Conservation (phyloP, 139 green algal genomes). For the Nannochloris sp. region DNA sequence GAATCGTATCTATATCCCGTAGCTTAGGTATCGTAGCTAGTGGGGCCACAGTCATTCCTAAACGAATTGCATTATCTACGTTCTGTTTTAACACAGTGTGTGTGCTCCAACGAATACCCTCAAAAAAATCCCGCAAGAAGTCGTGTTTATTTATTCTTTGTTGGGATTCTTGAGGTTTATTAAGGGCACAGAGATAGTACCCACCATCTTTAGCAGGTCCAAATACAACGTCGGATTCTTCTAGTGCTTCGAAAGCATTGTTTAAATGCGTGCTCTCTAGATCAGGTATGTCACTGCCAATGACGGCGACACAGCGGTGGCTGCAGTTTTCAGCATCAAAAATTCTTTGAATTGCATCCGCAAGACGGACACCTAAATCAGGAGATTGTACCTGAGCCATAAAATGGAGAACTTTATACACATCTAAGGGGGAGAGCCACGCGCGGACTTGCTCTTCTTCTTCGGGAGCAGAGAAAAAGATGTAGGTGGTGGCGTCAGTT, state of each 20-base stretch:
- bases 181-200: conserved; percentile 62
- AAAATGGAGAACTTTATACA: not conserved
- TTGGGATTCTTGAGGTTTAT: conserved; percentile 5
- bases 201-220: conserved; percentile 58
- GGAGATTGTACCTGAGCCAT: conserved; percentile 29
- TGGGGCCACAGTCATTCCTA: conserved; percentile 29
- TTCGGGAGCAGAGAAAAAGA: conserved; percentile 37
- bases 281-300: conserved; percentile 63
- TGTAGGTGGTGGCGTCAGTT: not conserved
- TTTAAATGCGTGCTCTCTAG: conserved; percentile 25
- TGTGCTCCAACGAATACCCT: conserved; percentile 50
- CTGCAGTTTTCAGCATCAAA: not conserved
- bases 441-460: conserved; percentile 21
- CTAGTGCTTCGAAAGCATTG: not conserved
- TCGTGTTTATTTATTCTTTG: not conserved
- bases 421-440: not conserved
- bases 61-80: conserved; percentile 2
- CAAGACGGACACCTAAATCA: conserved; percentile 48
- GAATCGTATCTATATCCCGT: conserved; percentile 41
- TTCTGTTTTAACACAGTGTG: conserved; percentile 26
- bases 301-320: conserved; percentile 35
- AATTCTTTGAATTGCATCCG: conserved; percentile 28
- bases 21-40: conserved; percentile 26
- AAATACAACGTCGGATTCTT: conserved; percentile 41
- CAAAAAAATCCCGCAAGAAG: conserved; percentile 11